Conservation (phyloP, 164 flowering plant species). For the Euptelea pleiosperma region DNA sequence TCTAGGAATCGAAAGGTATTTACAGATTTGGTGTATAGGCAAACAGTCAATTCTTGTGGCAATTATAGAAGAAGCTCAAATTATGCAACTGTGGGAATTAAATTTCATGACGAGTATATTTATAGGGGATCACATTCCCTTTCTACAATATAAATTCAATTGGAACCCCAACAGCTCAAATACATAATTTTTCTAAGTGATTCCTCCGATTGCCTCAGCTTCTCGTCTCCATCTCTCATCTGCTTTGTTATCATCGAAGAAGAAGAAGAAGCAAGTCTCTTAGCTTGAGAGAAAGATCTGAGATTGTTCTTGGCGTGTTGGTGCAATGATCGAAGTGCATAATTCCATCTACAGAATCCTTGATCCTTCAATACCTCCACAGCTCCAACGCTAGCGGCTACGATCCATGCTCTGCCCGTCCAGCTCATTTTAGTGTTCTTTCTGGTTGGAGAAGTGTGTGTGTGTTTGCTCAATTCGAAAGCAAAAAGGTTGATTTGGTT, state of each 20-base stretch:
- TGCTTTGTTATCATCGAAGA: neutral
- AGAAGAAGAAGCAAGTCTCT: conserved; percentile 6
- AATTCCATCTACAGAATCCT: conserved; percentile 31
- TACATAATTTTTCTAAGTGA: conserved; percentile 24
- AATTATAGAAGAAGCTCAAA: no score
- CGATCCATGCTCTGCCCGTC: conserved; percentile 31
- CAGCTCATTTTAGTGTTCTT: conserved; percentile 20
- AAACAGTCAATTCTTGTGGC: no score
- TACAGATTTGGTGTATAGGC: no score
- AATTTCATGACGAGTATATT: no score
- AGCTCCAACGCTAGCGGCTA: conserved; percentile 45
- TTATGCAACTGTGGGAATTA: no score
- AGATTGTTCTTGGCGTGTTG: conserved; percentile 14
- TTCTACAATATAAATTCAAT: no score
- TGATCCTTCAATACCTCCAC: conserved; percentile 57
- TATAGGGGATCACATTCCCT: no score
- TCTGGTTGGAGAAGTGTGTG: no score
- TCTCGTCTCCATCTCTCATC: neutral
- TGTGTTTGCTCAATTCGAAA: neutral
- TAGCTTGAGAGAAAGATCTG: conserved; percentile 8
- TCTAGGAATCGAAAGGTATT: no score
- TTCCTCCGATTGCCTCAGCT: conserved; percentile 16
- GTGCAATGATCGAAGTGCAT: conserved; percentile 4
- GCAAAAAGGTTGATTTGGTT: neutral
- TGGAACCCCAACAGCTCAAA: conserved; percentile 25